A percentile compares a stretch with the other conserved stretches of the same genome.
phyloP scores from a whole-genome alignment of 2,329 filamentous ascomycete species.

The Botrytis tulipae region DNA sequence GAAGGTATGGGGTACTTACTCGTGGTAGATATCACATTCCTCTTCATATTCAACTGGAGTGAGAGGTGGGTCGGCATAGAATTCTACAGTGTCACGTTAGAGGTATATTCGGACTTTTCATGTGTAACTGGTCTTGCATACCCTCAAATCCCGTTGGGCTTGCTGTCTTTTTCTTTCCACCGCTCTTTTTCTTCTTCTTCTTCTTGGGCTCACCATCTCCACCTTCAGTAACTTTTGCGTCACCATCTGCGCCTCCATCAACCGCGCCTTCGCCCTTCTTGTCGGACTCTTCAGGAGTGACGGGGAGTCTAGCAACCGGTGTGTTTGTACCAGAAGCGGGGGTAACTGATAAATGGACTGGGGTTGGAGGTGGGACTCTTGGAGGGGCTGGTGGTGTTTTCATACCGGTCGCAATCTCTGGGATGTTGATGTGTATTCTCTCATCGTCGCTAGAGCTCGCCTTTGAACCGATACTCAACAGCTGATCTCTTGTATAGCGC shows the following conservation, averaged over 20 bases:
- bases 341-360: conserved; percentile 15
- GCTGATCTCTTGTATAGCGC: conserved; percentile 28
- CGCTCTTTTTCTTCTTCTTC: conserved; percentile 47
- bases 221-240: conserved; percentile 24
- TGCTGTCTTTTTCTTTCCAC: conserved; percentile 37
- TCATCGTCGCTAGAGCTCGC: neutral
- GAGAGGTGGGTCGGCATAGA: conserved; percentile 75
- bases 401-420: conserved; percentile 2
- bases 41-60: conserved; percentile 65
- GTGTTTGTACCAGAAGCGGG: conserved; percentile 14
- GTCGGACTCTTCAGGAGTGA: conserved; percentile 6
- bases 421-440: conserved; percentile 1
- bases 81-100: conserved; percentile 49
- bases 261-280: conserved; percentile 4
- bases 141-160: conserved; percentile 68
- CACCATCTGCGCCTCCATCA: neutral
- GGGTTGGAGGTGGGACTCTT: conserved; percentile 20
- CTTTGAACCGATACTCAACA: conserved; percentile 25
- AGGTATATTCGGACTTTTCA: neutral
- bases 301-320: conserved; percentile 9
- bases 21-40: conserved; percentile 67
- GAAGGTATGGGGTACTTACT: conserved; percentile 44
- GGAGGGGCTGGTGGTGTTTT: conserved; percentile 22
- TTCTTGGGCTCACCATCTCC: conserved; percentile 31
- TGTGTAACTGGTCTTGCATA: conserved; percentile 28